These are phyloP conservation scores for Cryphonectria nitschkei DNA, from an alignment of 2,329 filamentous ascomycete species.

Conservation along the genomic window DNA sequence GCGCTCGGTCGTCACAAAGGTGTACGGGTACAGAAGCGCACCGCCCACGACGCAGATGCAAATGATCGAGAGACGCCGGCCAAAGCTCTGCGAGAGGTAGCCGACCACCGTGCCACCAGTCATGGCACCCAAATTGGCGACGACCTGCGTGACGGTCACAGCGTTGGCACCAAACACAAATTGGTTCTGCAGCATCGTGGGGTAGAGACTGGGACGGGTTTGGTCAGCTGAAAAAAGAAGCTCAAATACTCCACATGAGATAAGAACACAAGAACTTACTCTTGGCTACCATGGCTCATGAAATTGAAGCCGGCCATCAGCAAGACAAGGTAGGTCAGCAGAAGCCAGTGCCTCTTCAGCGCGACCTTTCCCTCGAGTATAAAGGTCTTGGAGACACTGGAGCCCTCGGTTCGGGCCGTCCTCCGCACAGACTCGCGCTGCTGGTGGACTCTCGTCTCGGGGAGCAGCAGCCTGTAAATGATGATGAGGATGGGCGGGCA, in stretches of 20 bases:
- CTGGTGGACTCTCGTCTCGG: slow-evolving; percentile 76
- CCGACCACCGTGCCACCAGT: slow-evolving; percentile 68
- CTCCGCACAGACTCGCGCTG: slow-evolving; percentile 66
- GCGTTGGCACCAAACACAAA: slow-evolving; percentile 55
- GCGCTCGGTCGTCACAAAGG: slow-evolving; percentile 62
- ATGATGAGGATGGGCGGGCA: slow-evolving; percentile 82
- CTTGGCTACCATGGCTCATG: slow-evolving; percentile 78
- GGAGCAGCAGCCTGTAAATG: slow-evolving; percentile 73
- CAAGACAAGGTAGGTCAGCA: slow-evolving; percentile 80
- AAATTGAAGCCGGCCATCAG: slow-evolving; percentile 94
- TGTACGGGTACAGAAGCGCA: slow-evolving; percentile 82
- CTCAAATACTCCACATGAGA: neutral
- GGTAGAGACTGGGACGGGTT: slow-evolving; percentile 48
- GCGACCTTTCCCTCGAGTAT: slow-evolving; percentile 78
- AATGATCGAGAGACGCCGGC: slow-evolving; percentile 71
- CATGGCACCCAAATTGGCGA: slow-evolving; percentile 73
- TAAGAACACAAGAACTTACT: slow-evolving; percentile 33
- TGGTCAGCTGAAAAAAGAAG: neutral
- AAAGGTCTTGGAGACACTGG: slow-evolving; percentile 68
- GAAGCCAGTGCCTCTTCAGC: slow-evolving; percentile 76
- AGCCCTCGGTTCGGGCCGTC: slow-evolving; percentile 30
- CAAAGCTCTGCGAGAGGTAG: slow-evolving; percentile 70
- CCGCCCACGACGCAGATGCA: slow-evolving; percentile 67
- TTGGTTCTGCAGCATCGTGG: slow-evolving; percentile 62
- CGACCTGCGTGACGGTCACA: slow-evolving; percentile 72